These are phyloP conservation scores for Omphalotus guepiniiformis DNA, from an alignment of 768 basidiomycete genomes.

Conservation along the genomic window DNA sequence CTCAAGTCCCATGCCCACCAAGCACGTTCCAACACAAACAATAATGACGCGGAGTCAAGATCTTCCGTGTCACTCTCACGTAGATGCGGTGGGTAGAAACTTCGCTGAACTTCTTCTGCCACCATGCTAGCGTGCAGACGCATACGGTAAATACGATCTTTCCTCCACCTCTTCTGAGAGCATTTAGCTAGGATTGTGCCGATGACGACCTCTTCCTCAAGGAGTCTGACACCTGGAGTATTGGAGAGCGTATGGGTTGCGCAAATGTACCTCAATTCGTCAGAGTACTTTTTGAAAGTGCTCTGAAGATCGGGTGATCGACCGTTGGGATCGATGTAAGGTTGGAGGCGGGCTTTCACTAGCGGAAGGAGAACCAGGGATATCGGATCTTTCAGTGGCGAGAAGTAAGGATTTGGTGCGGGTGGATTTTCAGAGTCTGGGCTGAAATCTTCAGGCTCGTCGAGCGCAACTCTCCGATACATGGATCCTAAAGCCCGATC, in stretches of 20 bases:
- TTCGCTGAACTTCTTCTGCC: slow-evolving; percentile 43
- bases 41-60: slow-evolving; percentile 25
- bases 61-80: slow-evolving; percentile 24
- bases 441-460: slow-evolving; percentile 28
- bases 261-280: slow-evolving; percentile 70
- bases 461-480: slow-evolving; percentile 57
- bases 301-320: slow-evolving; percentile 24
- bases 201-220: slow-evolving; percentile 71
- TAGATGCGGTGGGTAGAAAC: slow-evolving; percentile 20
- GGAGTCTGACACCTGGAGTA: slow-evolving; percentile 47
- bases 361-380: slow-evolving; percentile 26
- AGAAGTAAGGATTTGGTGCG: not conserved
- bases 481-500: slow-evolving; percentile 66
- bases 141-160: slow-evolving; percentile 60
- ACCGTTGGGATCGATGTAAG: slow-evolving; percentile 19
- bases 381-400: slow-evolving; percentile 32
- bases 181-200: slow-evolving; percentile 74
- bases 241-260: slow-evolving; percentile 62
- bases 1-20: slow-evolving; percentile 68
- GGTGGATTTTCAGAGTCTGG: slow-evolving; percentile 5
- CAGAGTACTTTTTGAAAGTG: slow-evolving; percentile 49
- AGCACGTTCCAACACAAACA: slow-evolving; percentile 41
- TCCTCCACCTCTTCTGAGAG: slow-evolving; percentile 55
- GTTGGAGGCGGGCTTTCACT: slow-evolving; percentile 20
- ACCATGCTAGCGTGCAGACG: slow-evolving; percentile 49